These are phyloP conservation scores for Symbiodinium pilosum DNA, from an alignment of 73 alveolate genomes.

Conservation along the genomic window DNA sequence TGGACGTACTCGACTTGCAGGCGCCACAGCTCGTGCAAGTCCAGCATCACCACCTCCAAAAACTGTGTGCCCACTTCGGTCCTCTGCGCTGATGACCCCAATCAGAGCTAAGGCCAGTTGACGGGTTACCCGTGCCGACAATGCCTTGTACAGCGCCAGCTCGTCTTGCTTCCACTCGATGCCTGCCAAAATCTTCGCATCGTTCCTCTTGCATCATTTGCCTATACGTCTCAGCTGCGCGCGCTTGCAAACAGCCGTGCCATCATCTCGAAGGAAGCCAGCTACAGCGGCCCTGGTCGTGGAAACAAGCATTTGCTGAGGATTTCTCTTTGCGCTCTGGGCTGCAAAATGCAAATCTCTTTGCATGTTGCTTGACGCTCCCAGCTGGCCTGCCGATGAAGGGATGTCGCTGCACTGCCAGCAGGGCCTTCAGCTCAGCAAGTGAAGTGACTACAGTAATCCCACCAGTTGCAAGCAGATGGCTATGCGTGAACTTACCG, in stretches of 20 bases:
- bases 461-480: no score
- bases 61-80: no score
- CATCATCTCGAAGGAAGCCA: constrained; percentile 75
- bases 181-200: not conserved
- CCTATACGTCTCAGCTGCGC: not conserved
- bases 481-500: not conserved
- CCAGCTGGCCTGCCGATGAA: constrained; percentile 13
- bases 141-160: constrained; percentile 78
- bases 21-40: constrained; percentile 60
- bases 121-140: no score
- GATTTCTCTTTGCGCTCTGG: no score
- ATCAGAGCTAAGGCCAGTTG: no score
- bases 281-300: constrained; percentile 71
- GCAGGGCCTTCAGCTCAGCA: constrained; percentile 13
- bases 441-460: no score
- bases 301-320: no score
- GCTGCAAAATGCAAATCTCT: no score
- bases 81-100: not conserved
- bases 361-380: not conserved
- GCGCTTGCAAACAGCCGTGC: constrained; percentile 92
- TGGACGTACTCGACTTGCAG: constrained; percentile 55
- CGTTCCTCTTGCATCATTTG: not conserved
- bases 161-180: constrained; percentile 76
- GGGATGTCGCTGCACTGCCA: constrained; percentile 60
- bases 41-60: constrained; percentile 43